A percentile compares a stretch with the other conserved stretches of the same genome.
Evolutionary conservation across 192 early-diverging fungal species (phyloP).

Genomic region (Coemansia sp.): DNA sequence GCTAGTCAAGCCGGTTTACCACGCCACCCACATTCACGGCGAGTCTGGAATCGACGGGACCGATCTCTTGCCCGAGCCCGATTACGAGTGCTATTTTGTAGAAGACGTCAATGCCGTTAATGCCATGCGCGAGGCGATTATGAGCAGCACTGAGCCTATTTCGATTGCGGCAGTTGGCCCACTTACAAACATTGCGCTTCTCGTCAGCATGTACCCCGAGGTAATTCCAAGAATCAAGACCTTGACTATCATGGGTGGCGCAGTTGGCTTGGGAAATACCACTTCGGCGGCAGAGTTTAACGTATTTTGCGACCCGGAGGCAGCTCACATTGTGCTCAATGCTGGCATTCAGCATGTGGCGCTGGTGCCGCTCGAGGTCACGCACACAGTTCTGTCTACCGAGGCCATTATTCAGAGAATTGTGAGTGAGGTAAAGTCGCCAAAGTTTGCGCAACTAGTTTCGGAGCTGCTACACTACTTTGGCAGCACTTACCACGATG

Average conservation of each 20-base stretch:
- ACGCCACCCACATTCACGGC: conserved; percentile 25
- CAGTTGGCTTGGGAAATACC: conserved; percentile 20
- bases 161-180: conserved; percentile 44
- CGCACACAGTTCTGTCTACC: conserved; percentile 13
- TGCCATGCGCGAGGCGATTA: conserved; percentile 26
- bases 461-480: conserved; percentile 17
- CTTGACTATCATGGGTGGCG: conserved; percentile 52
- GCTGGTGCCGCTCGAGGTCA: conserved; percentile 28
- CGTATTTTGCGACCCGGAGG: conserved; percentile 36
- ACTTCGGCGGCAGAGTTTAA: conserved; percentile 37
- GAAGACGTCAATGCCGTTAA: conserved; percentile 11
- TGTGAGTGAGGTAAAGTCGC: neutral
- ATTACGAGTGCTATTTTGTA: conserved; percentile 16
- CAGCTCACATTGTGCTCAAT: conserved; percentile 26
- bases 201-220: conserved; percentile 50
- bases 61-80: conserved; percentile 7
- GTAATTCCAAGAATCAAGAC: conserved; percentile 32
- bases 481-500: conserved; percentile 6
- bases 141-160: conserved; percentile 14
- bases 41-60: conserved; percentile 15
- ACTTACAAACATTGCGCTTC: conserved; percentile 50
- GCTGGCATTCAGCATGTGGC: conserved; percentile 23
- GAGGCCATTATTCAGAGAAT: conserved; percentile 20
- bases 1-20: conserved; percentile 7
- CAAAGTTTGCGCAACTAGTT: conserved; percentile 18